These are phyloP conservation scores for Jatropha podagrica DNA, from an alignment of 441 rosid species.

Conservation along the genomic window DNA sequence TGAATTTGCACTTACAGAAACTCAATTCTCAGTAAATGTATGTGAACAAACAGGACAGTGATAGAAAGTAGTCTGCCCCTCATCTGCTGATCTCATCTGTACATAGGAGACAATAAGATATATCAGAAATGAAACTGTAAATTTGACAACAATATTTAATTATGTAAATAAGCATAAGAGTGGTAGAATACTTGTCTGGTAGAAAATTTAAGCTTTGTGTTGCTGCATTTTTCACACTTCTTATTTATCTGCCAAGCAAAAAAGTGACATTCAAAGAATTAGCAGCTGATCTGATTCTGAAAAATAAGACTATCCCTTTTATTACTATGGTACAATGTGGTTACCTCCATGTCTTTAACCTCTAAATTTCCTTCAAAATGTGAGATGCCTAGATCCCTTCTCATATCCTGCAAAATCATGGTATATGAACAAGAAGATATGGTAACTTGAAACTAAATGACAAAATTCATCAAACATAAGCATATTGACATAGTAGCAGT, in stretches of 20 bases:
- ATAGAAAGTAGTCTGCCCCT: slow-evolving; percentile 57
- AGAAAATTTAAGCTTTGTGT: slow-evolving; percentile 43
- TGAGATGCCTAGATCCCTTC: slow-evolving; percentile 58
- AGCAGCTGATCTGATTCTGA: slow-evolving; percentile 5
- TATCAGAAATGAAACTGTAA: background rate
- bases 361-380: slow-evolving; percentile 37
- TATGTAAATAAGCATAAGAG: background rate
- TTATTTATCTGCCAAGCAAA: slow-evolving; percentile 35
- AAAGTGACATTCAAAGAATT: background rate
- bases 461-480: background rate
- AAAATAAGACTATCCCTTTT: background rate
- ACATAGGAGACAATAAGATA: background rate
- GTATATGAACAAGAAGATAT: background rate
- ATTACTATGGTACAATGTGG: slow-evolving; percentile 2
- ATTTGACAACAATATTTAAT: background rate
- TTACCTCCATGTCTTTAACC: slow-evolving; percentile 42
- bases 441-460: background rate
- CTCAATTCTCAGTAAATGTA: slow-evolving; percentile 44
- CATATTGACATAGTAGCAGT: background rate
- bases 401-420: slow-evolving; percentile 45
- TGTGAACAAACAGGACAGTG: slow-evolving; percentile 43
- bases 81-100: slow-evolving; percentile 75
- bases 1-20: background rate
- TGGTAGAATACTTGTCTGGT: slow-evolving; percentile 45
- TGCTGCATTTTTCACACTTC: slow-evolving; percentile 47